Evolutionary conservation across 139 green algal species (phyloP).

Genomic region (Coelastrella sp.): DNA sequence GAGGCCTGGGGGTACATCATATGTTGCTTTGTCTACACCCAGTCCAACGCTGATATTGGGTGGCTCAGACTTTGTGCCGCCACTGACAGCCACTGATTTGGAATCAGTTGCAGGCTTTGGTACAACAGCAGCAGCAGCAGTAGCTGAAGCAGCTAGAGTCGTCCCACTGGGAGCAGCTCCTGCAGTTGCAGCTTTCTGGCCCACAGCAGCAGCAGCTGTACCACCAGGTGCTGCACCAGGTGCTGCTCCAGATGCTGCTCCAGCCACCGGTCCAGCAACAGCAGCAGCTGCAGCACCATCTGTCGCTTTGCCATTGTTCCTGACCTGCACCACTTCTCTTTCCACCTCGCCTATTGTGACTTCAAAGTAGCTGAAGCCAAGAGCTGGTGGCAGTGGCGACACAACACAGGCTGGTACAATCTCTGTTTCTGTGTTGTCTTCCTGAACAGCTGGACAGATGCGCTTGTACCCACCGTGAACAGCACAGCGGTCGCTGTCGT

Average conservation of each 20-base stretch:
- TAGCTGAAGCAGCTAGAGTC: too few species aligned
- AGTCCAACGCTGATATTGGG: background rate
- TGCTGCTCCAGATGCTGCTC: background rate
- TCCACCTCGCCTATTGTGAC: background rate
- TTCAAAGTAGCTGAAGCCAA: conserved; percentile 18
- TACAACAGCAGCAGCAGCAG: background rate
- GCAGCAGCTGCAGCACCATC: background rate
- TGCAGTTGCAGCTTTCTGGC: background rate
- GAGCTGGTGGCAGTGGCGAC: conserved; percentile 1
- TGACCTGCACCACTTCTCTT: background rate
- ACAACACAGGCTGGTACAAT: conserved; percentile 16
- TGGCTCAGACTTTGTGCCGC: background rate
- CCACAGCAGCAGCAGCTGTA: background rate
- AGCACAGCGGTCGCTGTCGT: conserved; percentile 23
- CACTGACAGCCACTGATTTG: background rate
- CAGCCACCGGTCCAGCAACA: background rate
- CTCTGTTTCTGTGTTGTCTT: background rate
- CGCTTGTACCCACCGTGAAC: conserved; percentile 12
- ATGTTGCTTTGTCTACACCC: conserved; percentile 6
- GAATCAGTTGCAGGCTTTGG: background rate
- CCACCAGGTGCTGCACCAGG: background rate
- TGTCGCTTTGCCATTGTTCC: background rate
- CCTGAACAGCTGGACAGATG: conserved; percentile 13
- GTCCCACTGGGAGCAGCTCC: background rate
- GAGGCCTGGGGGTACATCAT: conserved; percentile 7